phyloP scores from a whole-genome alignment of 805 yeast species.

The Candida quercuum region DNA sequence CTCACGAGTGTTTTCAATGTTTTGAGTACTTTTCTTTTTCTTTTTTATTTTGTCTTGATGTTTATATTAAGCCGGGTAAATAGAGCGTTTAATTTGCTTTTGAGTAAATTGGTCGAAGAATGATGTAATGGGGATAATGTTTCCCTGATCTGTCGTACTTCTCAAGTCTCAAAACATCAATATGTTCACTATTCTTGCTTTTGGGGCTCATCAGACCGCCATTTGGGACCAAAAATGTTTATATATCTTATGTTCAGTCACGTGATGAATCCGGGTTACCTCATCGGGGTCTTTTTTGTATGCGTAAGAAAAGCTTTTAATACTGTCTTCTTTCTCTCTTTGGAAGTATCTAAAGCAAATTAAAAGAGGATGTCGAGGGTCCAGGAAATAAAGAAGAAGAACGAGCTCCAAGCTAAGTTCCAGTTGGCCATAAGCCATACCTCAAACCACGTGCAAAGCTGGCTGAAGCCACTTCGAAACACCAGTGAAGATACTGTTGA shows the following conservation, averaged over 20 bases:
- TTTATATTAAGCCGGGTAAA: background rate
- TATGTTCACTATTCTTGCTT: too few relatives aligned
- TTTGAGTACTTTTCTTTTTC: too few relatives aligned
- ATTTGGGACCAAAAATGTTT: too few relatives aligned
- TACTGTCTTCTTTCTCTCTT: background rate
- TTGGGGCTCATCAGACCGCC: too few relatives aligned
- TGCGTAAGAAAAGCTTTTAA: background rate
- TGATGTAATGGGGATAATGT: too few relatives aligned
- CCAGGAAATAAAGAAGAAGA: constrained; percentile 21
- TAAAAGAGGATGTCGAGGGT: constrained; percentile 18
- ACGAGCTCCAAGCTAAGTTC: constrained; percentile 20
- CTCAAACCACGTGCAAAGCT: constrained; percentile 12
- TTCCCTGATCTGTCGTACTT: too few relatives aligned
- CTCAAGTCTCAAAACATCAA: too few relatives aligned
- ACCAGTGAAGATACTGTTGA: background rate
- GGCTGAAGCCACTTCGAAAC: constrained; percentile 16
- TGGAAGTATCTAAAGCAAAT: background rate
- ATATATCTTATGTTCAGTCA: background rate
- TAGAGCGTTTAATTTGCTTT: too few relatives aligned
- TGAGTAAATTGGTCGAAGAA: too few relatives aligned
- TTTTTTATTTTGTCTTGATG: background rate
- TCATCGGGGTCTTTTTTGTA: background rate
- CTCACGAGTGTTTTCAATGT: background rate
- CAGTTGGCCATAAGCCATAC: constrained; percentile 17
- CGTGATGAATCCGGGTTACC: background rate